phyloP scores from a whole-genome alignment of 225 moss, liverwort and hornwort species.

The Rhytidiadelphus loreus region DNA sequence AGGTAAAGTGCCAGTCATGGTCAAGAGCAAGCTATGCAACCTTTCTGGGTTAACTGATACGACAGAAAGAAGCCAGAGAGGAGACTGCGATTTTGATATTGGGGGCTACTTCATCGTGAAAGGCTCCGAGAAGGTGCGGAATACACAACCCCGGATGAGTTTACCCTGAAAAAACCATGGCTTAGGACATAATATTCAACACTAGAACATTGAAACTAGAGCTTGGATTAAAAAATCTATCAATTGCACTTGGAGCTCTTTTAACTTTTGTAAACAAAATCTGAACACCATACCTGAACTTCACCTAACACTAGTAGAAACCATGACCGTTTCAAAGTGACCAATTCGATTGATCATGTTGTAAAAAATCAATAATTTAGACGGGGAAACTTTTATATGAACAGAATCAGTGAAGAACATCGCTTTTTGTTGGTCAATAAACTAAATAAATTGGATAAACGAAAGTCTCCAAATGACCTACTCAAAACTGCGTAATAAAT shows the following conservation, averaged over 20 bases:
- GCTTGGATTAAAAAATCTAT: not conserved
- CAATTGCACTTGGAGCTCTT: not conserved
- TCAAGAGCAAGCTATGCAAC: constrained; percentile 67
- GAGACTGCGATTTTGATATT: constrained; percentile 68
- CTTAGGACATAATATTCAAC: not conserved
- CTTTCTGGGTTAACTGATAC: not conserved
- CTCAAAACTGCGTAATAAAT: not conserved
- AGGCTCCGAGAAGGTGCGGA: constrained; percentile 84
- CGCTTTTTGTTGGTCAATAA: not conserved
- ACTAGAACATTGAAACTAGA: not conserved
- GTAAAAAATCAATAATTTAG: no score
- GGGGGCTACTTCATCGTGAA: constrained; percentile 94
- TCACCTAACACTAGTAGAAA: not conserved
- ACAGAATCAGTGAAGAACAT: not conserved
- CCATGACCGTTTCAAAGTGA: not conserved
- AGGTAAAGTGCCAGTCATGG: constrained; percentile 92
- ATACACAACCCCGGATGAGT: not conserved
- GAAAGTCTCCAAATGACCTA: not conserved
- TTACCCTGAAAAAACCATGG: not conserved
- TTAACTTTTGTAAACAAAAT: no score
- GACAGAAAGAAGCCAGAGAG: constrained; percentile 7
- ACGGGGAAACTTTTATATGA: not conserved
- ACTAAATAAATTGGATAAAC: not conserved
- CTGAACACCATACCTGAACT: not conserved
- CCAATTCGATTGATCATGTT: not conserved